Conservation (phyloP, 2,329 filamentous ascomycete genomes). For the Hypoxylon sp. region DNA sequence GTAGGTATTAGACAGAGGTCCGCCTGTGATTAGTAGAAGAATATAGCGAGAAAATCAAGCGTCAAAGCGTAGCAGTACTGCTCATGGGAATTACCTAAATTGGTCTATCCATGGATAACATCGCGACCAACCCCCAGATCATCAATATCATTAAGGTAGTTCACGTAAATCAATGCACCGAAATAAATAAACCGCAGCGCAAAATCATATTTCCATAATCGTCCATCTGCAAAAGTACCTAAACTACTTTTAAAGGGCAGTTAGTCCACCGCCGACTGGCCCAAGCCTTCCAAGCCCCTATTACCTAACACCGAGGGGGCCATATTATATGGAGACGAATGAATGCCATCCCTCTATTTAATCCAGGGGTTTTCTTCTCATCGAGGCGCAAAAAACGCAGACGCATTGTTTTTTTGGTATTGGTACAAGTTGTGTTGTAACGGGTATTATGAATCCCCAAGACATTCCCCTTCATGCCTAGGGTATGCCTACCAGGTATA, state of each 20-base stretch:
- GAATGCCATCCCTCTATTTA: background rate
- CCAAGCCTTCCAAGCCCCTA: background rate
- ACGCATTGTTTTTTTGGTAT: constrained; percentile 5
- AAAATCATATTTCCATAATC: constrained; percentile 1
- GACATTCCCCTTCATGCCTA: background rate
- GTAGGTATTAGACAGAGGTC: no score
- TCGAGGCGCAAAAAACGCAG: background rate
- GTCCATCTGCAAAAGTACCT: background rate
- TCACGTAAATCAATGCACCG: background rate
- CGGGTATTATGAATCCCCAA: background rate
- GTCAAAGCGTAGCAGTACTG: no score
- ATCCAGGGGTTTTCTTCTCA: background rate
- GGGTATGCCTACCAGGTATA: background rate
- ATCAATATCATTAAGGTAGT: background rate
- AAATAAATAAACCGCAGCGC: background rate
- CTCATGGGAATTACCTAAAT: no score
- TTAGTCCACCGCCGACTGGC: background rate
- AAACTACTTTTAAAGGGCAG: no score
- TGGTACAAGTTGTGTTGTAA: constrained; percentile 17
- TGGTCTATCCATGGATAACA: no score
- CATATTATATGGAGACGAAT: background rate
- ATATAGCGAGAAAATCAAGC: no score
- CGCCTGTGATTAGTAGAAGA: no score
- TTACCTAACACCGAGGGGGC: background rate
- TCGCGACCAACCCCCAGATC: no score